Evolutionary conservation across 768 basidiomycete genomes (phyloP), one percentile per base, ranked within the genome.

Genomic region (Leucocoprinus sp.): DNA sequence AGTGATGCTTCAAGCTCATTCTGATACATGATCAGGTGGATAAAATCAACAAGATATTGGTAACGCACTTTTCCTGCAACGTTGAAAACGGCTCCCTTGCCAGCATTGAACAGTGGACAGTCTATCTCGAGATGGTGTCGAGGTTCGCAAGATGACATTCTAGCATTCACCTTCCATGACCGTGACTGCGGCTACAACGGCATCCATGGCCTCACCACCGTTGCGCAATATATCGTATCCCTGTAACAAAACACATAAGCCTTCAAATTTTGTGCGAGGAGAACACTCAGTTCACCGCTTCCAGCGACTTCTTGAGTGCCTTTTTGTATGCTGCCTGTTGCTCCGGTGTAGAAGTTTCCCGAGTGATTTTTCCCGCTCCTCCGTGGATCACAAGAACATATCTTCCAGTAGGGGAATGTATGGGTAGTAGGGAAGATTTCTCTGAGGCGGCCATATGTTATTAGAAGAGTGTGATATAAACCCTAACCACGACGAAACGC

Each of bases 151-250:
- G 31, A 31, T 31, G n/a, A 31, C 31, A n/a, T 8, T 14, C 31
- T 14, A 31, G 31, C 28, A 51, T 63, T 23, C 33, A 80, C 85
- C 82, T 74, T 91, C 88, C 73, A 92, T 65, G 12, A 68, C 60
- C 0, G 75, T 66, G 6, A 88, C 88, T 0, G 88, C 85, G 8
- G 84, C 81, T 2, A 84, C 80, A 4, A 72, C 78, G 14, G 89
- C 87, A 57, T 91, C 86, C 72, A 92, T 79, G 4, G 88, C 87
- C 57, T 87, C 84, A 0, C 87, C 88, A 12, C 83, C 84, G 2
- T 69, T 61, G 29, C 60, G 64, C 34, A 92, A 73, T 15, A 88
- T 67, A 15, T 72, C 56, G 52, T 88, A 67, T 1, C 88, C 88
- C 69, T 71, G 23, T 7, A 38, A 28, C 34, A 14, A 17, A 26